These are phyloP conservation scores for Solanum paucissectum DNA, from an alignment of 257 asterid genomes.

Conservation along the genomic window DNA sequence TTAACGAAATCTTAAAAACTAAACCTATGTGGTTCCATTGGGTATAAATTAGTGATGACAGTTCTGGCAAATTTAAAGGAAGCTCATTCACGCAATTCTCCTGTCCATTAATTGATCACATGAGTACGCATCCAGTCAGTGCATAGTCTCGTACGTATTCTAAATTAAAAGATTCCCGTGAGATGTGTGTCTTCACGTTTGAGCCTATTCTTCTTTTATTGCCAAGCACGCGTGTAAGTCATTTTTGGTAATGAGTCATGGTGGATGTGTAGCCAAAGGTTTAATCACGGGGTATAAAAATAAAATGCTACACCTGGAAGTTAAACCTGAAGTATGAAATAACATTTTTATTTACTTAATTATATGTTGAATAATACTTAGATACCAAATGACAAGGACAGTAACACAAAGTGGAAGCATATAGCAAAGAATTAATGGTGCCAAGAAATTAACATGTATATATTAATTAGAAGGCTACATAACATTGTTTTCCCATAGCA, in stretches of 20 bases:
- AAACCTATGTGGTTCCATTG: neutral
- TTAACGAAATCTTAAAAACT: neutral
- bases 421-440: neutral
- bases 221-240: neutral
- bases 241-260: neutral
- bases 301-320: neutral
- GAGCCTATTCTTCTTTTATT: neutral
- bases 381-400: neutral
- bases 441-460: neutral
- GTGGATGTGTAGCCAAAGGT: neutral
- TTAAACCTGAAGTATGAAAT: neutral
- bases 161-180: neutral
- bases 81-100: neutral
- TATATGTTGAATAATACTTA: neutral
- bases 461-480: neutral
- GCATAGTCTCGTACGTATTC: neutral
- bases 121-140: neutral
- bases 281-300: neutral
- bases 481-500: neutral
- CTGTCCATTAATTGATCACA: neutral
- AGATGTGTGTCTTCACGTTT: neutral
- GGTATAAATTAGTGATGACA: neutral
- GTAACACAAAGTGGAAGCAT: neutral
- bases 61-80: neutral
- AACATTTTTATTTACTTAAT: neutral